Evolutionary conservation across 169 alveolate genomes (phyloP).

Genomic region (Perkinsus marinus): DNA sequence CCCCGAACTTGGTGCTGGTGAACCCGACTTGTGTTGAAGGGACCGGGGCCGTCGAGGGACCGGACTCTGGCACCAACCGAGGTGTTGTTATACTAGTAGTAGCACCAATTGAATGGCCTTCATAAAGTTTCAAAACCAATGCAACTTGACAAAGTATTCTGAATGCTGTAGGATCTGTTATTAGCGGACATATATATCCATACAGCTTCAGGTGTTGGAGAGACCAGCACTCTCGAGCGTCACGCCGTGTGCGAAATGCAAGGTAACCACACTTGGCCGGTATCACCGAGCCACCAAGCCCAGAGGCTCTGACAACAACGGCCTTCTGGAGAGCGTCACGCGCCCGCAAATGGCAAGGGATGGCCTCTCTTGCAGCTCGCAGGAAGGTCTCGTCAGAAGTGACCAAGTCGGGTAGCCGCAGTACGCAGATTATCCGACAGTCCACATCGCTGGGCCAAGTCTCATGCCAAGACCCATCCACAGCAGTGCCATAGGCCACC

Average conservation of each 20-base stretch:
- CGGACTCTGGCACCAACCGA: background rate
- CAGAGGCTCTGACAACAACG: background rate
- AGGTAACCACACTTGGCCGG: background rate
- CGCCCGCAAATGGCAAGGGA: background rate
- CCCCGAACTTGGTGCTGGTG: background rate
- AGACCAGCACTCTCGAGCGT: background rate
- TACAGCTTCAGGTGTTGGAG: background rate
- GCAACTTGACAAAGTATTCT: background rate
- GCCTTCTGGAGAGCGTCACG: background rate
- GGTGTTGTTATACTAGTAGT: background rate
- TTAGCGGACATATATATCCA: background rate
- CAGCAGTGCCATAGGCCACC: background rate
- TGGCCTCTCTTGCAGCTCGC: background rate
- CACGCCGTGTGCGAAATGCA: background rate
- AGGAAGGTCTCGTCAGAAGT: background rate
- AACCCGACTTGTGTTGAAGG: background rate
- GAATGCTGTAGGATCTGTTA: background rate
- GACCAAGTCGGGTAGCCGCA: background rate
- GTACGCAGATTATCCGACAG: background rate
- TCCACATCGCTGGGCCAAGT: background rate
- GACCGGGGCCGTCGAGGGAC: background rate
- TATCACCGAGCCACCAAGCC: background rate
- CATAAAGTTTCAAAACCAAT: background rate
- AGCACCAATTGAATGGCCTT: background rate
- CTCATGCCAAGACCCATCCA: background rate